These are phyloP conservation scores for Mortierella sp. DNA, from an alignment of 371 early-diverging fungal genomes.

Conservation along the genomic window DNA sequence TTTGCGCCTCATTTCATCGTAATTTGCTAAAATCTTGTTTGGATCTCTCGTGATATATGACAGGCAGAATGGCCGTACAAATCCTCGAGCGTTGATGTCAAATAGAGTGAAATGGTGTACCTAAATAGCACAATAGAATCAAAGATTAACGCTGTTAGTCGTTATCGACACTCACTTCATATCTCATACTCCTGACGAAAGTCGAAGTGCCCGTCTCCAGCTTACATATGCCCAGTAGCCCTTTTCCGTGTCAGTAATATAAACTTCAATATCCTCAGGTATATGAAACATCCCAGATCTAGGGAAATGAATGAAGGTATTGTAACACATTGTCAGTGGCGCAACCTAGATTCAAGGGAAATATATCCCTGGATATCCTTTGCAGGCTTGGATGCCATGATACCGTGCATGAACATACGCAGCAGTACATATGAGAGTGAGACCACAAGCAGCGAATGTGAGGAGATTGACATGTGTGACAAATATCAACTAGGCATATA, in stretches of 20 bases:
- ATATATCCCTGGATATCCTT: background rate
- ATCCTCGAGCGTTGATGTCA: conserved; percentile 70
- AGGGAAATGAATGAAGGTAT: background rate
- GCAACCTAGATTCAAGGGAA: background rate
- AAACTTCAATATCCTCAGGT: conserved; percentile 72
- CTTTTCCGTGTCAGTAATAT: conserved; percentile 64
- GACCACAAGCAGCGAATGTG: background rate
- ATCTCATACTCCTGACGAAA: background rate
- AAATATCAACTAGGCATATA: too few species aligned
- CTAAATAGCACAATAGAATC: conserved; percentile 37
- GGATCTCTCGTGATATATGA: conserved; percentile 69
- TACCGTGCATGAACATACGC: background rate
- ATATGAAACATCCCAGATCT: conserved; percentile 62
- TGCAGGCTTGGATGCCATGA: background rate
- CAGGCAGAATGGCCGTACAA: conserved; percentile 69
- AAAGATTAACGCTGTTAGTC: background rate
- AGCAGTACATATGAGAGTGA: background rate
- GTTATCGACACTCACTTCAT: background rate
- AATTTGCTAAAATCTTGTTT: conserved; percentile 62
- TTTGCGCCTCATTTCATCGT: conserved; percentile 57
- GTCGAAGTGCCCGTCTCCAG: background rate
- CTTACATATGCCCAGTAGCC: conserved; percentile 70
- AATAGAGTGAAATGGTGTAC: conserved; percentile 72
- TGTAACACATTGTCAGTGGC: conserved; percentile 4
- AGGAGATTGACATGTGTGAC: too few species aligned